These are phyloP conservation scores for Paraphoma sp. DNA, from an alignment of 2,329 filamentous ascomycete species.

Conservation along the genomic window DNA sequence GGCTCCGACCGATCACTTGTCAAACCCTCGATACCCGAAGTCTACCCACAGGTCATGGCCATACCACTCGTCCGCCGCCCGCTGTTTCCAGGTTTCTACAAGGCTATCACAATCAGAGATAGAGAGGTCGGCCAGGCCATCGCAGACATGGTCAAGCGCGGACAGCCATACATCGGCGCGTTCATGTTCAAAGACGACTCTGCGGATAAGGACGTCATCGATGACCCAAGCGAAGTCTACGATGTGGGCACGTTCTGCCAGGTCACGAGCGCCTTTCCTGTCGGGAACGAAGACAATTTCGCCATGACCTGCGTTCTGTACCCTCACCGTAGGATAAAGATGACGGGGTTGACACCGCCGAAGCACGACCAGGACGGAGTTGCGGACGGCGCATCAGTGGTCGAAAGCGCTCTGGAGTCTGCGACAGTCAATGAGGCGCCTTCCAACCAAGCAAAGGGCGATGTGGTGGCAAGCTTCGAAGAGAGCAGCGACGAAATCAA, in stretches of 20 bases:
- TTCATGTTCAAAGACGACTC: constrained; percentile 98
- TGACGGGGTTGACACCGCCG: constrained; percentile 82
- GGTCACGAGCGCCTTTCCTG: constrained; percentile 94
- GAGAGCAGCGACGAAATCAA: constrained; percentile 72
- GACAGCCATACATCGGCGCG: constrained; percentile 95
- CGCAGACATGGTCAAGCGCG: constrained; percentile 94
- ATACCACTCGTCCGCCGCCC: constrained; percentile 94
- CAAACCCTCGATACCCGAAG: constrained; percentile 89
- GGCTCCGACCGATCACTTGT: constrained; percentile 77
- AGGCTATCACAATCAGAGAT: constrained; percentile 95
- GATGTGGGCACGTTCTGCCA: constrained; percentile 97
- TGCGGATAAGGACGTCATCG: constrained; percentile 91
- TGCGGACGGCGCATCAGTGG: constrained; percentile 35
- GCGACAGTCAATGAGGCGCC: constrained; percentile 58
- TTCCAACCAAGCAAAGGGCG: constrained; percentile 64
- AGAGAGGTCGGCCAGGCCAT: constrained; percentile 90
- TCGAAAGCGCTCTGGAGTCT: constrained; percentile 51
- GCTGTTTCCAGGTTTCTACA: constrained; percentile 97
- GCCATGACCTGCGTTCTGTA: constrained; percentile 93
- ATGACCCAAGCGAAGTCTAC: constrained; percentile 88
- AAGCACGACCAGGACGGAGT: constrained; percentile 41
- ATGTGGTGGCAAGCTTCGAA: constrained; percentile 97
- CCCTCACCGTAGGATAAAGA: constrained; percentile 90
- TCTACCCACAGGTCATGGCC: constrained; percentile 97
- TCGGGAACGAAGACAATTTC: constrained; percentile 77